Evolutionary conservation across 192 early-diverging fungal genomes (phyloP).

Genomic region (Haplosporangium gracile): DNA sequence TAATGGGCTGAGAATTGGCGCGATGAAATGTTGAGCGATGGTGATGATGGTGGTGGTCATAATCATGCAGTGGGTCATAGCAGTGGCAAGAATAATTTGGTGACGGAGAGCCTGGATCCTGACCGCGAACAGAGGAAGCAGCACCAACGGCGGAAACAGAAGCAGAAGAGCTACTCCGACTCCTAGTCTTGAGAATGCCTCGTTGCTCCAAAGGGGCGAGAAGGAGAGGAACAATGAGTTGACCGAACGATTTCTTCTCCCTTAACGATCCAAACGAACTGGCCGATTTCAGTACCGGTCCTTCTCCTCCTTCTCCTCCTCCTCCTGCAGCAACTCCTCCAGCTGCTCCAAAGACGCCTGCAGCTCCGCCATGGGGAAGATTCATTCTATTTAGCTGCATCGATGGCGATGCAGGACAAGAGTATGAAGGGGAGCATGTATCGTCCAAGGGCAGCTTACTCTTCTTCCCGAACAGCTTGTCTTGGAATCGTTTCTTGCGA

Average conservation of each 20-base stretch:
- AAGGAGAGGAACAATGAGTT: not conserved
- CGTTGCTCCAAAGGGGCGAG: no score
- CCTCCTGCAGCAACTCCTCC: not conserved
- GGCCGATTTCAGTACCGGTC: not conserved
- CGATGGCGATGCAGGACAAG: not conserved
- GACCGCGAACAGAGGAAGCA: not conserved
- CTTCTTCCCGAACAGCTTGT: not conserved
- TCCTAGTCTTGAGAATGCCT: not conserved
- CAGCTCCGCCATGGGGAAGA: not conserved
- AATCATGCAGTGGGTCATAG: no score
- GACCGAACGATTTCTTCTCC: not conserved
- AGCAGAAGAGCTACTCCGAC: not conserved
- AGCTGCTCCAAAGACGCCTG: not conserved
- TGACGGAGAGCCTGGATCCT: not conserved
- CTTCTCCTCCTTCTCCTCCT: not conserved
- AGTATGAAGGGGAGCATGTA: not conserved
- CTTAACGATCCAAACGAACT: not conserved
- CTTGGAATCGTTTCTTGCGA: not conserved
- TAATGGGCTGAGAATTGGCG: no score
- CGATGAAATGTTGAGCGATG: no score
- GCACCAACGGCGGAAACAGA: not conserved
- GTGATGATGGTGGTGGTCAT: no score
- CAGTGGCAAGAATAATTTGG: no score
- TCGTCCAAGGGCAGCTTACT: not conserved
- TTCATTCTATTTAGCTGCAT: not conserved